Conservation (phyloP, 176 grass and related monocot genomes). For the Aegilops tauschii region DNA sequence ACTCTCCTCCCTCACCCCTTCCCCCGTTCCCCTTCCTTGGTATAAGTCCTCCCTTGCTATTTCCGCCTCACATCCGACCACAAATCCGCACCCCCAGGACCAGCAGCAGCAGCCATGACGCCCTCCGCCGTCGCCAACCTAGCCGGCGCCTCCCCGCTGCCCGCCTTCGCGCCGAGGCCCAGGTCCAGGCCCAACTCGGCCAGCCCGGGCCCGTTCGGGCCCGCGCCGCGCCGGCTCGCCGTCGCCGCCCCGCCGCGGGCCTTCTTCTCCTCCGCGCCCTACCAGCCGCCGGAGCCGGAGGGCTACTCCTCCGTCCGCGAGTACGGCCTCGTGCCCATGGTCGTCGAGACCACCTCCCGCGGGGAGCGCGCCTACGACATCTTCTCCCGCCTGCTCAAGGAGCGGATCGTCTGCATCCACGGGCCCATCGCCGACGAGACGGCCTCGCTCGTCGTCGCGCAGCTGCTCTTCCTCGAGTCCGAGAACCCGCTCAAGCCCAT, state of each 20-base stretch:
- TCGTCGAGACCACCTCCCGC: conserved; percentile 88
- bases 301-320: conserved; percentile 10
- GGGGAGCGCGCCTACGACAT: conserved; percentile 83
- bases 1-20: background rate
- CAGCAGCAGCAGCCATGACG: conserved; percentile 23
- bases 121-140: conserved; percentile 32
- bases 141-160: conserved; percentile 12
- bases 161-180: conserved; percentile 8
- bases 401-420: conserved; percentile 85
- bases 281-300: conserved; percentile 9
- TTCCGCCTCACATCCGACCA: background rate
- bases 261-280: conserved; percentile 36
- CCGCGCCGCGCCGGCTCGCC: conserved; percentile 23
- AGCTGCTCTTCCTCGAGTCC: conserved; percentile 97
- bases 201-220: background rate
- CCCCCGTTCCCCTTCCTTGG: background rate
- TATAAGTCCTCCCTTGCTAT: conserved; percentile 12
- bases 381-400: conserved; percentile 90
- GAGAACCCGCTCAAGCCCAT: conserved; percentile 91
- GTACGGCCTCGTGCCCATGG: conserved; percentile 77
- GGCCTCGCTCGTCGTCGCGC: conserved; percentile 73
- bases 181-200: background rate
- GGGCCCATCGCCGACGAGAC: conserved; percentile 77
- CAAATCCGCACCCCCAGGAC: background rate
- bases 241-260: conserved; percentile 24